These are phyloP conservation scores for Wickerhamiella qilinensis DNA, from an alignment of 805 yeast species.

Conservation along the genomic window DNA sequence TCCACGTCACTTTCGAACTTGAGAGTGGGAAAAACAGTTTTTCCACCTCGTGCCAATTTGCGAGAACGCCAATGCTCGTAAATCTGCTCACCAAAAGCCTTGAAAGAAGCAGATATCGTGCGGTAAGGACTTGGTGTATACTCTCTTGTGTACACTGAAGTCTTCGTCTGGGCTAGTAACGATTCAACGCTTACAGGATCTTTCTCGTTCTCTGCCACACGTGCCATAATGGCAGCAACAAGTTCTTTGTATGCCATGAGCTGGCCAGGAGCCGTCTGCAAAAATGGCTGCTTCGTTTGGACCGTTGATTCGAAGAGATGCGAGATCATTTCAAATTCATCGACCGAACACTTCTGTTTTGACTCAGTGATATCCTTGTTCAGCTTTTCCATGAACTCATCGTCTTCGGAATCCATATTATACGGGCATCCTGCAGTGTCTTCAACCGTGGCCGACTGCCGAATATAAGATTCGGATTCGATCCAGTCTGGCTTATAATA, in stretches of 20 bases:
- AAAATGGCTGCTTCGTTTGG: slow-evolving; percentile 71
- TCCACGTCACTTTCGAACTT: slow-evolving; percentile 78
- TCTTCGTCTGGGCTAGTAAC: slow-evolving; percentile 13
- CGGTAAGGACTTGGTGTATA: slow-evolving; percentile 12
- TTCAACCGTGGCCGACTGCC: slow-evolving; percentile 89
- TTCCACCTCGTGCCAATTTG: slow-evolving; percentile 54
- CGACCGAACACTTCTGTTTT: slow-evolving; percentile 40
- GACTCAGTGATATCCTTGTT: slow-evolving; percentile 14
- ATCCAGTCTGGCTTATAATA: slow-evolving; percentile 53
- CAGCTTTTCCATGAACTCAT: slow-evolving; percentile 38
- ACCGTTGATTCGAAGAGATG: slow-evolving; percentile 60
- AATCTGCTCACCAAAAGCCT: slow-evolving; percentile 42
- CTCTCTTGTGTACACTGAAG: slow-evolving; percentile 13
- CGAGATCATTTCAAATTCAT: slow-evolving; percentile 70
- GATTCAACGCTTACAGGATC: slow-evolving; percentile 30
- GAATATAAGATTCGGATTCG: slow-evolving; percentile 67
- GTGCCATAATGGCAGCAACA: slow-evolving; percentile 27
- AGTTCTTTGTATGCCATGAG: slow-evolving; percentile 57
- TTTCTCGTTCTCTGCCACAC: slow-evolving; percentile 33
- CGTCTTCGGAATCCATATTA: slow-evolving; percentile 83
- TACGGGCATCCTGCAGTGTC: slow-evolving; percentile 78
- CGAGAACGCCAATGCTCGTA: slow-evolving; percentile 74
- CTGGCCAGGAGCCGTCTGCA: slow-evolving; percentile 70
- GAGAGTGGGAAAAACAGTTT: slow-evolving; percentile 52
- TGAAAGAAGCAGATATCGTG: slow-evolving; percentile 14